phyloP scores from a whole-genome alignment of 257 asterid genomes.

The Lantana camara region DNA sequence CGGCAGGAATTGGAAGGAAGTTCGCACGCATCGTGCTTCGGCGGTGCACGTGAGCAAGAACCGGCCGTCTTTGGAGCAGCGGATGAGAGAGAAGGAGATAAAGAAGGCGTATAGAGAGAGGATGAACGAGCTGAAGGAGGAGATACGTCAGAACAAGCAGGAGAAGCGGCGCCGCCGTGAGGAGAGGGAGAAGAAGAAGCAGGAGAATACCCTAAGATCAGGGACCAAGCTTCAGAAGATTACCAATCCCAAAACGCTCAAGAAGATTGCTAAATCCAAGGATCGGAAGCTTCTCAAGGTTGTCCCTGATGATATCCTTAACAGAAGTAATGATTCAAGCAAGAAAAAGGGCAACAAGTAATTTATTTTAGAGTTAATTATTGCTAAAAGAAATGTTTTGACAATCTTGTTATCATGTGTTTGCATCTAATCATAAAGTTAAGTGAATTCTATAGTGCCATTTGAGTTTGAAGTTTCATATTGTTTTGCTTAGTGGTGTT shows the following conservation, averaged over 20 bases:
- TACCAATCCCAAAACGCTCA: conserved; percentile 74
- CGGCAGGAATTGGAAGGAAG: conserved; percentile 92
- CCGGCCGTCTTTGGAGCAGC: conserved; percentile 55
- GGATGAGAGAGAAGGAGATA: conserved; percentile 66
- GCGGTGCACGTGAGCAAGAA: conserved; percentile 64
- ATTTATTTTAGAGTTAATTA: neutral
- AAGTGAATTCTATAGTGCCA: neutral
- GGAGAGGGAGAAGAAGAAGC: conserved; percentile 80
- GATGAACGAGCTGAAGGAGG: conserved; percentile 73
- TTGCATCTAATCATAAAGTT: neutral
- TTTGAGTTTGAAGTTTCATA: neutral
- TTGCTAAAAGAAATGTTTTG: neutral
- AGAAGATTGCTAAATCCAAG: conserved; percentile 83
- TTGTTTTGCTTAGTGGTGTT: neutral
- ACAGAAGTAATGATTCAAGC: conserved; percentile 11
- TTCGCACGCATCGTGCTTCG: conserved; percentile 73
- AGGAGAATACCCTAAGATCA: conserved; percentile 63
- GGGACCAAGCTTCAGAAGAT: conserved; percentile 84
- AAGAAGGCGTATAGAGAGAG: conserved; percentile 74
- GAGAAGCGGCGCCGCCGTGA: conserved; percentile 70
- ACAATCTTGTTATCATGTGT: neutral
- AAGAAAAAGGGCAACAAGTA: conserved; percentile 18
- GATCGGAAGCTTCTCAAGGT: conserved; percentile 71
- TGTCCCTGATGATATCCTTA: conserved; percentile 54
- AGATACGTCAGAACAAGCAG: conserved; percentile 66